Base-by-base conservation (phyloP, 2,329 filamentous ascomycete species). In the Cladosporium colombiae region DNA sequence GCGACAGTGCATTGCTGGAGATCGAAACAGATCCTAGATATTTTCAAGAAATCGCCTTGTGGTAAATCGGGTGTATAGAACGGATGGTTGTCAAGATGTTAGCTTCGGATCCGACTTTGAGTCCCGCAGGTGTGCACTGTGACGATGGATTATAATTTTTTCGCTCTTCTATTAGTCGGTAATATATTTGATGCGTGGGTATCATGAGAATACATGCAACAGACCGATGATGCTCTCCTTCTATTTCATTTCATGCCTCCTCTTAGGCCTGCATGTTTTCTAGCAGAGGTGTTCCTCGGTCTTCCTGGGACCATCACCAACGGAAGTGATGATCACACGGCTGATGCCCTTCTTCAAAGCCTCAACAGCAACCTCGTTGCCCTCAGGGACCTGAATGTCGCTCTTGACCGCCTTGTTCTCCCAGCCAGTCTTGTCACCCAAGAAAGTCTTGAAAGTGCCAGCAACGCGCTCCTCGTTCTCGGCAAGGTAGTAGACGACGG, bases 401-500 rank as follows among this genome's bases (percentile, higher is more conserved):
- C 76, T 82, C 71, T 87, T 81, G 14, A 87, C 79, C 40, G 81
- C 82, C 72, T 82, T 78, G 11, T 77, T 76, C 77, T 87, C 89
- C 92, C 88, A 98, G 46, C 91, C 92, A 10, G 86, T 84, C n/a
- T 89, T 84, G 31, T 82, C 78, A 1, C 79, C 82, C 27, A 94
- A 76, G 21, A 91, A 82, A 46, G 82, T 81, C 81, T 91, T 91
- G 79, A 99, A 91, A 0, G 89, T 86, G 10, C 93, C 93, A 0
- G 93, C 87, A 3, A 98, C 89, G 3, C 85, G 79, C 50, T 85
- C 84, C 68, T 88, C 85, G 71, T 96, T 86, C 82, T 93, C 85
- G 76, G 93, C 91, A 49, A 93, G 86, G 76, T 96, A 98, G 83
- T 99, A 99, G 60, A 99, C 88, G 60, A 99, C 96, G 49, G 93